phyloP scores from a whole-genome alignment of 192 early-diverging fungal genomes.

The Lobulomyces angularis region DNA sequence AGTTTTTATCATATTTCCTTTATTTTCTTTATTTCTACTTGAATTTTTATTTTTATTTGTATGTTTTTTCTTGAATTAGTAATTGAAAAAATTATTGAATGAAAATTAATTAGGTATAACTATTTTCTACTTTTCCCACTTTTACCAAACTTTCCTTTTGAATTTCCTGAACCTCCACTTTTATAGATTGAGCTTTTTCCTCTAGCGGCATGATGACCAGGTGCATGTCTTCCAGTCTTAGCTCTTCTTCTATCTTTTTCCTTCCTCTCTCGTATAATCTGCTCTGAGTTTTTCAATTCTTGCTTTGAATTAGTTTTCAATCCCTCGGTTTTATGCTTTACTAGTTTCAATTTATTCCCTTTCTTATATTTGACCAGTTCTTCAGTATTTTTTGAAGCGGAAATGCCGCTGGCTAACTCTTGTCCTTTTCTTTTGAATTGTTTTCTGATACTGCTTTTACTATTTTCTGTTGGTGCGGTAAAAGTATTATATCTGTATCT shows the following conservation, averaged over 20 bases:
- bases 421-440: constrained; percentile 42
- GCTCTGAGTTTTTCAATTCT: constrained; percentile 67
- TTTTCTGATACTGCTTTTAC: constrained; percentile 2
- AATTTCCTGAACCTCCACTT: too few relatives aligned
- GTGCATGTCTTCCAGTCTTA: constrained; percentile 54
- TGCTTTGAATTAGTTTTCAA: constrained; percentile 25
- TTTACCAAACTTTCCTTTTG: too few relatives aligned
- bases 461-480: constrained; percentile 51
- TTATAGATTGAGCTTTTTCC: too few relatives aligned
- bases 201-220: too few relatives aligned
- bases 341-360: constrained; percentile 20
- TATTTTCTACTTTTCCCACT: too few relatives aligned
- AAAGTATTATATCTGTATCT: constrained; percentile 68
- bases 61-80: too few relatives aligned
- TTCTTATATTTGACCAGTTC: constrained; percentile 10
- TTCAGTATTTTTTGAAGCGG: constrained; percentile 5
- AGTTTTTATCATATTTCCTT: too few relatives aligned
- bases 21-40: too few relatives aligned
- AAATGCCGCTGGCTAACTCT: constrained; percentile 40
- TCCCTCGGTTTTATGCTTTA: constrained; percentile 11
- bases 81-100: too few relatives aligned
- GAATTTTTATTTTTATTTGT: too few relatives aligned
- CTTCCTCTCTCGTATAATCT: constrained; percentile 67
- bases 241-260: constrained; percentile 59
- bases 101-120: too few relatives aligned